phyloP scores from a whole-genome alignment of 345 rosid species.

The Anastatica hierochuntica region DNA sequence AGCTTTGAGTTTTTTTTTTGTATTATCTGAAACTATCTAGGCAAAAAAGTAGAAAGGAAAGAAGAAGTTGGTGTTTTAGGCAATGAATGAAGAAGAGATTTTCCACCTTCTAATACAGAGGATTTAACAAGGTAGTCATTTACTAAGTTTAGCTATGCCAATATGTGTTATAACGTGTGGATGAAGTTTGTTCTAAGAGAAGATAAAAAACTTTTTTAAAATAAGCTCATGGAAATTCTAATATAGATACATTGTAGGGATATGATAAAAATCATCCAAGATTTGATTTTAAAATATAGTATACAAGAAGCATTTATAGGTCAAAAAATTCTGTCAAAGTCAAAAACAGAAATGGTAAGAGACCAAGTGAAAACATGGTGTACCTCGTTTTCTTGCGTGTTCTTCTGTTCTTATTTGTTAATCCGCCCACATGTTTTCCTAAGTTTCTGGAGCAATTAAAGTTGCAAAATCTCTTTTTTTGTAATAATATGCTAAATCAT shows the following conservation, averaged over 20 bases:
- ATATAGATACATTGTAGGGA: not conserved
- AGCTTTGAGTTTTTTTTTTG: not conserved
- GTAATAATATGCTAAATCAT: not conserved
- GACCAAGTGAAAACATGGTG: conserved; percentile 21
- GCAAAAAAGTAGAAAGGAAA: conserved; percentile 4
- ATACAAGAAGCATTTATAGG: too few relatives aligned
- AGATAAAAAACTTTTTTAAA: not conserved
- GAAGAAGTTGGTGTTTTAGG: not conserved
- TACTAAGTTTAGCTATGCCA: conserved; percentile 22
- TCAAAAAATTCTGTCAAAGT: conserved; percentile 23
- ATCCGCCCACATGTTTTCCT: conserved; percentile 21
- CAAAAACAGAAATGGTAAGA: conserved; percentile 22
- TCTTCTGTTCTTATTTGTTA: conserved; percentile 31
- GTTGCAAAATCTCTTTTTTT: not conserved
- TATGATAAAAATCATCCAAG: not conserved
- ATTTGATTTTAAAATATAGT: too few relatives aligned
- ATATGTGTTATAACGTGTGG: conserved; percentile 23
- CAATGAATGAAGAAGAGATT: conserved; percentile 16
- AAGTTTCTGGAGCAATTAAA: conserved; percentile 11
- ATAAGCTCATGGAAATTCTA: not conserved
- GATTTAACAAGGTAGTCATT: conserved; percentile 20
- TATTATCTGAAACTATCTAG: conserved; percentile 5
- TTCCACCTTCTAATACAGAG: conserved; percentile 14
- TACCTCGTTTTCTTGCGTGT: conserved; percentile 23
- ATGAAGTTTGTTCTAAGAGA: conserved; percentile 14